phyloP scores from a whole-genome alignment of 257 asterid species.

The Parsonsia alboflavescens region DNA sequence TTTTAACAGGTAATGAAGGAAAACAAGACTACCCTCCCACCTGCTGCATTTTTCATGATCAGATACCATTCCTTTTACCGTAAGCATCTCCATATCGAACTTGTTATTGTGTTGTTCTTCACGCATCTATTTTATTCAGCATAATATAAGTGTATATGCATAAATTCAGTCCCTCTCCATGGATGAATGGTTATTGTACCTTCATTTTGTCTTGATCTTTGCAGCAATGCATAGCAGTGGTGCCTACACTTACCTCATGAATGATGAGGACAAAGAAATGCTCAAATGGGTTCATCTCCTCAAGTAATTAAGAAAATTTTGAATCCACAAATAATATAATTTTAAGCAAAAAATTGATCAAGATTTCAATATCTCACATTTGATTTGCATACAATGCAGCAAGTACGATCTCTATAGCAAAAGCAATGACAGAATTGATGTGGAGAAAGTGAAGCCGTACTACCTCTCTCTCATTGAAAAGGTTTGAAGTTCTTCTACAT shows the following conservation, averaged over 20 bases:
- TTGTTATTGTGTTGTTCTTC: too few relatives aligned
- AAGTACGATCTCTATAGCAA: slow-evolving; percentile 24
- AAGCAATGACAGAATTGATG: slow-evolving; percentile 22
- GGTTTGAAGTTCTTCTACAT: background rate
- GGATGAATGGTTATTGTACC: too few relatives aligned
- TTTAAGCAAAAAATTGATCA: background rate
- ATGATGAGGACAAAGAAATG: slow-evolving; percentile 21
- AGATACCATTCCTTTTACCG: slow-evolving; percentile 22
- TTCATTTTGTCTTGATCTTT: background rate
- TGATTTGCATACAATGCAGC: background rate
- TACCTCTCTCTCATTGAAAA: slow-evolving; percentile 21
- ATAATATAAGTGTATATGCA: too few relatives aligned
- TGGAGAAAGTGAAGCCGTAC: slow-evolving; percentile 23
- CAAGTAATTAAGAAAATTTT: slow-evolving; percentile 13
- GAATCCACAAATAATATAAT: too few relatives aligned
- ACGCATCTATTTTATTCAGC: too few relatives aligned
- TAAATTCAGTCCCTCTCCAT: too few relatives aligned
- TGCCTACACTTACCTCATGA: slow-evolving; percentile 20
- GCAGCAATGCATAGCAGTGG: slow-evolving; percentile 21
- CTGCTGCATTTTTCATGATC: slow-evolving; percentile 22
- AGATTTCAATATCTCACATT: too few relatives aligned
- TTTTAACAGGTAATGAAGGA: slow-evolving; percentile 16
- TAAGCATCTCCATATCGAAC: background rate
- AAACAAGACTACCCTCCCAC: slow-evolving; percentile 21
- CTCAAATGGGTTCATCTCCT: slow-evolving; percentile 20